phyloP scores from a whole-genome alignment of 2,329 filamentous ascomycete genomes.

The Fusarium sp. region DNA sequence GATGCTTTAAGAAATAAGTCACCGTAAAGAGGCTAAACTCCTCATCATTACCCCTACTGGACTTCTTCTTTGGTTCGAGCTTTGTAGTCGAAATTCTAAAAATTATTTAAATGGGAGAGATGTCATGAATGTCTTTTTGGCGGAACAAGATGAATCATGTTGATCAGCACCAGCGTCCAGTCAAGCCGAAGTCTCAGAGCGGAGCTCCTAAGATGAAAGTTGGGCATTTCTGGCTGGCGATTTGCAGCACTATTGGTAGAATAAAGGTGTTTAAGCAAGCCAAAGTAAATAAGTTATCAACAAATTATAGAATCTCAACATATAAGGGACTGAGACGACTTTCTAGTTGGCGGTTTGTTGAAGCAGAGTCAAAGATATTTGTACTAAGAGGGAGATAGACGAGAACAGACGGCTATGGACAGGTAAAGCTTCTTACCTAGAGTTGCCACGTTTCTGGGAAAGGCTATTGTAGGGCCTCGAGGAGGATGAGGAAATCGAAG shows the following conservation, averaged over 20 bases:
- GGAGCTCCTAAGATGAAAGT: neutral
- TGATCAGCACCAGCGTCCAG: neutral
- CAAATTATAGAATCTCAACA: neutral
- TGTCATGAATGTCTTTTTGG: too few species aligned
- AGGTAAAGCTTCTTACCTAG: neutral
- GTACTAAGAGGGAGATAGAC: neutral
- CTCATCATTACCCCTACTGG: neutral
- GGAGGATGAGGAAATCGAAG: accelerated
- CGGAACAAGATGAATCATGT: neutral
- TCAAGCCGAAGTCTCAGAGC: neutral
- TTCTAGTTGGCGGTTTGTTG: neutral
- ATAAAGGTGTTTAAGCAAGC: neutral
- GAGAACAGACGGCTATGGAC: neutral
- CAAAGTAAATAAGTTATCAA: accelerated
- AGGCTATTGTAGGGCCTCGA: neutral
- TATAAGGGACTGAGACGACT: neutral
- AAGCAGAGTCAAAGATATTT: neutral
- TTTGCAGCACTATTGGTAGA: neutral
- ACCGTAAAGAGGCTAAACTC: neutral
- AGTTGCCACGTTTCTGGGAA: neutral
- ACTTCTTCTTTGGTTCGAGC: too few species aligned
- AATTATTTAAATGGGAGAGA: neutral
- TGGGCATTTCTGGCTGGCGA: too few species aligned
- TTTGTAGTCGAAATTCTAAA: too few species aligned
- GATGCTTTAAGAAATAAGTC: neutral